Conservation (phyloP, 768 basidiomycete genomes). For the Cyclocybe aegerita region DNA sequence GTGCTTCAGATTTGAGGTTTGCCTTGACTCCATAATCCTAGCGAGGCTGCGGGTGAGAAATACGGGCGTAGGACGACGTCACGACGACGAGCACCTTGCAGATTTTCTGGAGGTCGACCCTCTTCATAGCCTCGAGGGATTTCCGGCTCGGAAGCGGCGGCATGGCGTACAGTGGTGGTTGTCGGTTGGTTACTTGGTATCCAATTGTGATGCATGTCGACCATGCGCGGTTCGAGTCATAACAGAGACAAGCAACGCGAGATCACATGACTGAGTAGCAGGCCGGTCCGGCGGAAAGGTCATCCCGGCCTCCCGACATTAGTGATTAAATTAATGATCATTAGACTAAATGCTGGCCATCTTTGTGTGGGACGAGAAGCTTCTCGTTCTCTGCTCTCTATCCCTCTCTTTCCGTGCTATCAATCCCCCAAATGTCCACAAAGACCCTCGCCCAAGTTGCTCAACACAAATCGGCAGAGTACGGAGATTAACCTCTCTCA, state of each 20-base stretch:
- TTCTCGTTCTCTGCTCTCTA: conserved; percentile 5
- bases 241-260: conserved; percentile 57
- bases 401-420: conserved; percentile 13
- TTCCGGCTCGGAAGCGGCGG: conserved; percentile 40
- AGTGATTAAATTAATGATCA: conserved; percentile 1
- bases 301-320: neutral
- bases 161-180: conserved; percentile 27
- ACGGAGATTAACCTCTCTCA: conserved; percentile 13
- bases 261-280: conserved; percentile 28
- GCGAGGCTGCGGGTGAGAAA: conserved; percentile 6
- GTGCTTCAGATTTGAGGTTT: conserved; percentile 76
- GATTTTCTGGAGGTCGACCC: conserved; percentile 53
- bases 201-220: conserved; percentile 21
- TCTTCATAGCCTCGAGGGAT: conserved; percentile 44
- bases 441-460: conserved; percentile 59
- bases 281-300: neutral
- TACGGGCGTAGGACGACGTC: neutral
- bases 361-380: neutral
- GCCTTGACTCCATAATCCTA: conserved; percentile 82
- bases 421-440: conserved; percentile 32
- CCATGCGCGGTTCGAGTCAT: conserved; percentile 43
- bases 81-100: conserved; percentile 56
- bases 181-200: conserved; percentile 11
- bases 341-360: neutral
- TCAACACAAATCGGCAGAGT: conserved; percentile 56